phyloP scores from a whole-genome alignment of 176 grass and related monocot genomes.

The Oryza coarctata region DNA sequence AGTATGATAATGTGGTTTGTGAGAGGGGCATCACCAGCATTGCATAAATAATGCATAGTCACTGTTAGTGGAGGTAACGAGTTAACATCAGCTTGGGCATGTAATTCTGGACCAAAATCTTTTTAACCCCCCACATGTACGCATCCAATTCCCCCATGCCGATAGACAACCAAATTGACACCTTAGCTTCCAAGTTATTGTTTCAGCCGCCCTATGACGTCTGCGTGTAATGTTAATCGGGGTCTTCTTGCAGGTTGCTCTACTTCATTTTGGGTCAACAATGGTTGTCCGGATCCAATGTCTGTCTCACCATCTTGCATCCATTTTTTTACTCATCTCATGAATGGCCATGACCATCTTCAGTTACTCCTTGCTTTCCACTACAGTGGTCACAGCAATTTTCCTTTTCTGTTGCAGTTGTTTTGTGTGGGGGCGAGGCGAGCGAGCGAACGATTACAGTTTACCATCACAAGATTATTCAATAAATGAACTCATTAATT shows the following conservation, averaged over 20 bases:
- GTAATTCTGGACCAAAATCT: slow-evolving; percentile 25
- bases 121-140: slow-evolving; percentile 4
- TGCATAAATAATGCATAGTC: slow-evolving; percentile 36
- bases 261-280: background rate
- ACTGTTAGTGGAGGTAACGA: slow-evolving; percentile 35
- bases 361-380: background rate
- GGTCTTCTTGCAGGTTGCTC: background rate
- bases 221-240: background rate
- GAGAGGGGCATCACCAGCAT: slow-evolving; percentile 15
- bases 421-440: no score
- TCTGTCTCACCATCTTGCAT: background rate
- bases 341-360: background rate
- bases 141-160: slow-evolving; percentile 7
- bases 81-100: slow-evolving; percentile 37
- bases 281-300: background rate
- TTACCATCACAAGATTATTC: no score
- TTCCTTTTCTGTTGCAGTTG: background rate
- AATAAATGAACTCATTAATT: background rate
- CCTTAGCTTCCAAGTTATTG: slow-evolving; percentile 25
- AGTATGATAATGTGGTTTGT: slow-evolving; percentile 16
- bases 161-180: slow-evolving; percentile 20
- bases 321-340: background rate
- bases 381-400: background rate
- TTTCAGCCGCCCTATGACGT: slow-evolving; percentile 8
- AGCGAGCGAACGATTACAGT: no score